phyloP scores from a whole-genome alignment of 768 basidiomycete species.

The Ramaria rubella region DNA sequence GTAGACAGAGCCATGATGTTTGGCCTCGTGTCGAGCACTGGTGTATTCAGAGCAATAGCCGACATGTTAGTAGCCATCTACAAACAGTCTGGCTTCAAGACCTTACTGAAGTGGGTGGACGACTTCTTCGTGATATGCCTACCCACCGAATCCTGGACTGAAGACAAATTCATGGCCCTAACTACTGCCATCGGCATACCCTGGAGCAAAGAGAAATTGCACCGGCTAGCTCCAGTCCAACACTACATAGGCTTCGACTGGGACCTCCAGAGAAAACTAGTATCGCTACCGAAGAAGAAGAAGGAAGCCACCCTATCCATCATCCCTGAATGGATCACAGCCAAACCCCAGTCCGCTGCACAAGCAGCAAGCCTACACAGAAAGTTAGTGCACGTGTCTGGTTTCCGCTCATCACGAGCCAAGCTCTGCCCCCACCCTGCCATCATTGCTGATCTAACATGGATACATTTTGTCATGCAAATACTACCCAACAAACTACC shows the following conservation, averaged over 20 bases:
- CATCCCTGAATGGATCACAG: no score
- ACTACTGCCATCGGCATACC: slow-evolving; percentile 24
- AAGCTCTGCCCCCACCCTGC: slow-evolving; percentile 8
- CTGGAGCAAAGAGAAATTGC: slow-evolving; percentile 27
- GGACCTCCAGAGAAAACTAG: no score
- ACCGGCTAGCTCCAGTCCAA: no score
- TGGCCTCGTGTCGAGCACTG: slow-evolving; percentile 27
- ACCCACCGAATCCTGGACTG: slow-evolving; percentile 21
- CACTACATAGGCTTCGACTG: no score
- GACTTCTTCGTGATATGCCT: slow-evolving; percentile 28
- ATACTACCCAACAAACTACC: slow-evolving; percentile 19
- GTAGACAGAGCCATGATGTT: no score
- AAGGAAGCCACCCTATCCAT: no score
- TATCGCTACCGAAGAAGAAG: no score
- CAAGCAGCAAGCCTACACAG: no score
- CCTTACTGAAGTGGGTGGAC: slow-evolving; percentile 34
- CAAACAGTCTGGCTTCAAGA: slow-evolving; percentile 15
- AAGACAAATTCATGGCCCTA: no score
- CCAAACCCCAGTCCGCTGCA: no score
- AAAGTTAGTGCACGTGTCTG: no score
- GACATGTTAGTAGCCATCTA: slow-evolving; percentile 30
- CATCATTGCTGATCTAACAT: slow-evolving; percentile 12
- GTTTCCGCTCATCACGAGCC: no score
- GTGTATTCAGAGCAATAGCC: slow-evolving; percentile 31
- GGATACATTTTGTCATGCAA: slow-evolving; percentile 16